Evolutionary conservation across 2,329 filamentous ascomycete genomes (phyloP).

Genomic region (Talaromyces sp.): DNA sequence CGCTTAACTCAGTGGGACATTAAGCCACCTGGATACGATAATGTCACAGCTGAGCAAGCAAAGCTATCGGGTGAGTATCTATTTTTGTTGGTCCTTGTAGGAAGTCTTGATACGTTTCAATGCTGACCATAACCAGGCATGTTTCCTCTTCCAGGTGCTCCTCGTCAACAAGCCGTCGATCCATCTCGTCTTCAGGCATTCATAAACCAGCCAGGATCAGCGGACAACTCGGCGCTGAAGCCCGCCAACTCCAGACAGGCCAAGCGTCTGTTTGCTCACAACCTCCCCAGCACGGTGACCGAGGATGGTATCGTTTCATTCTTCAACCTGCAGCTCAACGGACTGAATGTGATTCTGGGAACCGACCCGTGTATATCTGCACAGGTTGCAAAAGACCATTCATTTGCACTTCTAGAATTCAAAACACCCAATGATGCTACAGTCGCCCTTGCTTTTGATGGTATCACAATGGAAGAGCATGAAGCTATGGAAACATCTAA

Average conservation of each 20-base stretch:
- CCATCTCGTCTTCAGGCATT: conserved; percentile 90
- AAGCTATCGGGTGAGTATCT: conserved; percentile 68
- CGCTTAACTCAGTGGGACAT: conserved; percentile 99
- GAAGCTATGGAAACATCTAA: conserved; percentile 53
- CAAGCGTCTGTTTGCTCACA: conserved; percentile 84
- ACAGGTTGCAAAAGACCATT: conserved; percentile 71
- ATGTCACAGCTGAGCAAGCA: conserved; percentile 95
- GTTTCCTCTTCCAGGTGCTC: conserved; percentile 95
- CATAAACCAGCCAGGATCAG: conserved; percentile 77
- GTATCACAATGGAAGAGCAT: conserved; percentile 77
- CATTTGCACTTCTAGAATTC: conserved; percentile 88
- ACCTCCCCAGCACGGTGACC: conserved; percentile 66
- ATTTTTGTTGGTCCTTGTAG: not conserved
- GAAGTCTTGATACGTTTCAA: not conserved
- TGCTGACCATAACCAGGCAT: conserved; percentile 54
- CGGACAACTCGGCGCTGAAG: conserved; percentile 74
- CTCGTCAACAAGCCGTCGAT: conserved; percentile 91
- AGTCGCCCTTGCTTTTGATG: conserved; percentile 82
- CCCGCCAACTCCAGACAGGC: conserved; percentile 90
- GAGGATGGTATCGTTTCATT: conserved; percentile 75
- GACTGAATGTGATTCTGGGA: conserved; percentile 83
- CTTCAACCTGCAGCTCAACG: conserved; percentile 95
- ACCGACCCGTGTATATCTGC: conserved; percentile 80
- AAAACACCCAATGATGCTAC: conserved; percentile 83
- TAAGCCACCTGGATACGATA: conserved; percentile 96